A percentile compares a stretch with the other conserved stretches of the same genome.
phyloP scores from a whole-genome alignment of 1,284 basidiomycete genomes.

The Ustilago hordei region DNA sequence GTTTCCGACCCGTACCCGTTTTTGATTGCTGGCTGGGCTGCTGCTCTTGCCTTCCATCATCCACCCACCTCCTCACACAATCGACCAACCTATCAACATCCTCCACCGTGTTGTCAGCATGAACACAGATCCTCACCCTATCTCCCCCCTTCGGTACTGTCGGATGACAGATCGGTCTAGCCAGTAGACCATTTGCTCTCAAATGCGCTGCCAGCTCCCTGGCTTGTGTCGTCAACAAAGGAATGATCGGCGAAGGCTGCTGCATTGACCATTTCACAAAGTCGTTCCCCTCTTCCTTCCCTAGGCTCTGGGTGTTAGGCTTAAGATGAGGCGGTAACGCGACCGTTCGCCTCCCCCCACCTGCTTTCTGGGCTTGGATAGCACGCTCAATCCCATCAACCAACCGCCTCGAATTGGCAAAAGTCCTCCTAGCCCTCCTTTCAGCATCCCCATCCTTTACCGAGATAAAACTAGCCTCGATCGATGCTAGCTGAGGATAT shows the following conservation, averaged over 20 bases:
- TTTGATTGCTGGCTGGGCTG: too few relatives aligned
- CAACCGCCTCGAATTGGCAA: constrained; percentile 16
- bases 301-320: background rate
- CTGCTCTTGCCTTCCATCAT: background rate
- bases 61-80: constrained; percentile 29
- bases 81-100: constrained; percentile 74
- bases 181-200: constrained; percentile 76
- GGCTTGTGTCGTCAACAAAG: constrained; percentile 81
- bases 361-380: constrained; percentile 10
- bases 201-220: constrained; percentile 79
- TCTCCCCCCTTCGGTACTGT: constrained; percentile 86
- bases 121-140: constrained; percentile 85
- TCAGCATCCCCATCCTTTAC: constrained; percentile 78
- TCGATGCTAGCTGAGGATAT: constrained; percentile 72
- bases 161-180: constrained; percentile 78
- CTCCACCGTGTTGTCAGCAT: constrained; percentile 77
- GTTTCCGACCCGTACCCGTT: background rate
- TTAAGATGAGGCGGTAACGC: constrained; percentile 29
- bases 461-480: constrained; percentile 82
- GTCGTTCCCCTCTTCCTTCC: constrained; percentile 6
- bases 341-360: constrained; percentile 8
- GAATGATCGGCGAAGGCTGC: constrained; percentile 79
- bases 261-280: constrained; percentile 38
- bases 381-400: constrained; percentile 21
- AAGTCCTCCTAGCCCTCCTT: constrained; percentile 56